Evolutionary conservation across 495 filamentous ascomycete species (phyloP).

Genomic region (Xylaria intraflava): DNA sequence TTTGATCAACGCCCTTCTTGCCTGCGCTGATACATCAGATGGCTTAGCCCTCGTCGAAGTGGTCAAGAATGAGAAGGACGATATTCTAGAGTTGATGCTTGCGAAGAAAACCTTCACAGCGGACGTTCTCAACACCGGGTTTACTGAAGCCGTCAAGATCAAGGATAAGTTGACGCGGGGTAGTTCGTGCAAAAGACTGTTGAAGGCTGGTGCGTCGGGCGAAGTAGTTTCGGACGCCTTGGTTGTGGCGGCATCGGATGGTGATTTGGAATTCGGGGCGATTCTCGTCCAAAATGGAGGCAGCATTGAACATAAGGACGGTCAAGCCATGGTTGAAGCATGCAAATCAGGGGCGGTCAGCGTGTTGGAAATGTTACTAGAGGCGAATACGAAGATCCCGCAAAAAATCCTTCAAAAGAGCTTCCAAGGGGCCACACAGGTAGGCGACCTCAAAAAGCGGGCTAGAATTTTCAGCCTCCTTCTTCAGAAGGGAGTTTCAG

Average conservation of each 20-base stretch:
- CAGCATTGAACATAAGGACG: conserved; percentile 37
- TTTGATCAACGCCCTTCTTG: conserved; percentile 31
- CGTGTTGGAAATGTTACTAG: conserved; percentile 37
- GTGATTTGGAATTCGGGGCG: conserved; percentile 37
- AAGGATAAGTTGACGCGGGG: conserved; percentile 24
- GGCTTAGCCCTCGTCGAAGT: conserved; percentile 36
- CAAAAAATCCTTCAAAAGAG: conserved; percentile 32
- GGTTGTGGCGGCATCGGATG: conserved; percentile 35
- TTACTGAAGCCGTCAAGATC: conserved; percentile 28
- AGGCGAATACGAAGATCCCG: conserved; percentile 22
- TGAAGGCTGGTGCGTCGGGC: conserved; percentile 31
- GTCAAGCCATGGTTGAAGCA: conserved; percentile 41
- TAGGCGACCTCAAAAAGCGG: conserved; percentile 33
- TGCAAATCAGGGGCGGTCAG: conserved; percentile 32
- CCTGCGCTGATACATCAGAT: conserved; percentile 34
- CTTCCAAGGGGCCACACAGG: conserved; percentile 39
- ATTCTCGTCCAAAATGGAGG: conserved; percentile 37
- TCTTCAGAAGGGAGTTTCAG: conserved; percentile 33
- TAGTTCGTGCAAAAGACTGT: conserved; percentile 29
- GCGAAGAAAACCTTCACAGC: conserved; percentile 25
- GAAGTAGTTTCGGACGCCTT: conserved; percentile 35
- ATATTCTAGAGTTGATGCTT: conserved; percentile 34
- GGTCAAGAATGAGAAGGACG: conserved; percentile 28
- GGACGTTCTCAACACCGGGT: conserved; percentile 24
- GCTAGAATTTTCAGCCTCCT: conserved; percentile 37